Conservation (phyloP, 2,329 filamentous ascomycete species). For the Trichoderma guizhouense region DNA sequence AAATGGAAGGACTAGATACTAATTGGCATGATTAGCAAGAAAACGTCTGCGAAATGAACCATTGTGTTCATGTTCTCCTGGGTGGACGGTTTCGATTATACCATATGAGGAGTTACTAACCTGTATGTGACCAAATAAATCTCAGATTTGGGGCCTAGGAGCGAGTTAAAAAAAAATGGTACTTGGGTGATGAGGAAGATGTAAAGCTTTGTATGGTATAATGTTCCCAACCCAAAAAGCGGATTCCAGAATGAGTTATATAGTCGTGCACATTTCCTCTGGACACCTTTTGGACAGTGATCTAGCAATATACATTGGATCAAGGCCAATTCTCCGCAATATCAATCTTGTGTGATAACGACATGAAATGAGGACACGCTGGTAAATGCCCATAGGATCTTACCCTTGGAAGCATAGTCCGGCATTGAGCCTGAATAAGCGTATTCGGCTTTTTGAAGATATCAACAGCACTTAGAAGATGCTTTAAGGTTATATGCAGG, state of each 20-base stretch:
- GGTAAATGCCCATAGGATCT: not conserved
- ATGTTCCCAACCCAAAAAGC: not conserved
- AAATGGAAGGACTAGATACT: not conserved
- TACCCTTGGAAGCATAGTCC: not conserved
- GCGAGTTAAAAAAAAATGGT: not conserved
- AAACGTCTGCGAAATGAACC: not conserved
- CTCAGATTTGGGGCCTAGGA: not conserved
- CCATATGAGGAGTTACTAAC: not conserved
- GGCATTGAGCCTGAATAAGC: slow-evolving; percentile 7
- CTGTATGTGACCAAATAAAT: not conserved
- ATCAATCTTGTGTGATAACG: not conserved
- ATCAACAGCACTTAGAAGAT: not conserved
- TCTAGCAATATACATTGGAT: not conserved
- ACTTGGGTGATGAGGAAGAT: not conserved
- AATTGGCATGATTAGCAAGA: not conserved
- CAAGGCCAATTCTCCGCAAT: not conserved
- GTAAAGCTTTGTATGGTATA: not conserved
- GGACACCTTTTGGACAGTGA: not conserved
- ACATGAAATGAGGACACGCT: not conserved
- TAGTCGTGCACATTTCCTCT: not conserved
- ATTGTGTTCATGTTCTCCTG: not conserved
- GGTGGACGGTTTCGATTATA: not conserved
- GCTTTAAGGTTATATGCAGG: not conserved
- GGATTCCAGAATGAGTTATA: not conserved
- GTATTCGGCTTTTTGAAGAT: not conserved